A percentile compares a stretch with the other conserved stretches of the same genome.
These are phyloP conservation scores for Boletellus deceptivus DNA, from an alignment of 1,284 basidiomycete species.

Conservation along the genomic window DNA sequence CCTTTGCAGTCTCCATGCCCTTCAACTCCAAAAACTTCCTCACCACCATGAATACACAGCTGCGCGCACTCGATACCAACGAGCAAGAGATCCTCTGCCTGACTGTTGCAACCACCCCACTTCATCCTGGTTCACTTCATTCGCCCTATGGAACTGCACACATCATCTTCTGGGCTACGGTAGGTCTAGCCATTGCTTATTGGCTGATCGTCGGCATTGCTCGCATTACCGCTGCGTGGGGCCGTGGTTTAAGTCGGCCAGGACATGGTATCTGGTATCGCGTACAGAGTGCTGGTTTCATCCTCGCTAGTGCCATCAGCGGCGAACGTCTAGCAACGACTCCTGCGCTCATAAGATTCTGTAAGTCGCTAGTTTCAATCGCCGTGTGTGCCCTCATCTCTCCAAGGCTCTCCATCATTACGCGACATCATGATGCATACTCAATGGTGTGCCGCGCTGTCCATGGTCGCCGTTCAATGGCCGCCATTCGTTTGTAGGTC, in stretches of 20 bases:
- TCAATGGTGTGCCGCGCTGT: conserved; percentile 84
- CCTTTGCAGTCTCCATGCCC: conserved; percentile 75
- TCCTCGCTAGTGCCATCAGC: conserved; percentile 89
- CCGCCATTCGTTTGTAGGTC: conserved; percentile 84
- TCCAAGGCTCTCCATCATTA: conserved; percentile 84
- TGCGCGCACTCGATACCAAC: conserved; percentile 87
- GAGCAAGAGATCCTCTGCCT: conserved; percentile 79
- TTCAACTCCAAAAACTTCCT: conserved; percentile 71
- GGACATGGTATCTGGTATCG: conserved; percentile 62
- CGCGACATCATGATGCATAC: conserved; percentile 92
- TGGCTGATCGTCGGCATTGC: conserved; percentile 80
- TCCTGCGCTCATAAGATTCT: conserved; percentile 86
- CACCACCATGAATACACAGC: conserved; percentile 79
- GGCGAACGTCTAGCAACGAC: conserved; percentile 85
- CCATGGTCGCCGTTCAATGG: conserved; percentile 94
- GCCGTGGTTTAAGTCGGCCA: conserved; percentile 59
- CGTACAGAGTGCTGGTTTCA: conserved; percentile 79
- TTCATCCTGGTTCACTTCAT: conserved; percentile 49
- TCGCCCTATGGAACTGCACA: conserved; percentile 71
- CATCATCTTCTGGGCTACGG: conserved; percentile 81
- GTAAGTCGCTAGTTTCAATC: conserved; percentile 45
- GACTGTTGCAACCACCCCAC: conserved; percentile 76
- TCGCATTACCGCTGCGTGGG: conserved; percentile 81
- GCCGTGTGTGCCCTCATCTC: conserved; percentile 16
- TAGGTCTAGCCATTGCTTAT: conserved; percentile 76